These are phyloP conservation scores for Malus fusca DNA, from an alignment of 306 rosid species.

Conservation along the genomic window DNA sequence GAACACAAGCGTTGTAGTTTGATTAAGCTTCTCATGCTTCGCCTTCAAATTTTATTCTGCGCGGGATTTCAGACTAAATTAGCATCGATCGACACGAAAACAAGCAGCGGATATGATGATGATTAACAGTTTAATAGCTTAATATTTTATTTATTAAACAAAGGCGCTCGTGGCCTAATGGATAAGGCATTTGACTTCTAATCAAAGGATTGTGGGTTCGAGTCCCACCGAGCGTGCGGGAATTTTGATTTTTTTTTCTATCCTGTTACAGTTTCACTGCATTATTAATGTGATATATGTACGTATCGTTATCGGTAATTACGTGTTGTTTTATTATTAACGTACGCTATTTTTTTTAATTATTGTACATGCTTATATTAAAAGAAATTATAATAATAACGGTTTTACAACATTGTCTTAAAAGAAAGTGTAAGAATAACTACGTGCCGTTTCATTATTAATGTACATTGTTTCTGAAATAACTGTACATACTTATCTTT, in stretches of 20 bases:
- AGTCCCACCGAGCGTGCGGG: conserved; percentile 23
- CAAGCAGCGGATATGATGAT: fast-evolving
- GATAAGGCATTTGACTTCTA: not conserved
- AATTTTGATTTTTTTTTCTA: not conserved
- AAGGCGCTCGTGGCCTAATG: conserved; percentile 31
- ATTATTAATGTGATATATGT: not conserved
- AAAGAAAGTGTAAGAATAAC: not conserved
- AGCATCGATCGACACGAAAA: not conserved
- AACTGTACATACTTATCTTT: too few relatives aligned
- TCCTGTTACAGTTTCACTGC: not conserved
- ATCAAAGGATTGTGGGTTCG: conserved; percentile 21
- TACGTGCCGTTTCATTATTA: not conserved
- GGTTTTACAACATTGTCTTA: not conserved
- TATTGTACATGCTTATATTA: not conserved
- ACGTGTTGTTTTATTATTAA: not conserved
- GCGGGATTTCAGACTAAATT: not conserved
- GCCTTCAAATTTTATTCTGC: not conserved
- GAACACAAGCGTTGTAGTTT: conserved; percentile 3
- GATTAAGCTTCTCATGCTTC: conserved; percentile 22
- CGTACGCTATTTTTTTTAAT: not conserved
- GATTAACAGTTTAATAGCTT: fast-evolving
- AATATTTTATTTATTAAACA: fast-evolving
- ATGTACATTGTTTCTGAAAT: too few relatives aligned
- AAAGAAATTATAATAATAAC: not conserved
- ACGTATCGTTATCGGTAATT: not conserved